Percentiles rank a stretch among this genome's conserved stretches.
Evolutionary conservation across 2,329 filamentous ascomycete species (phyloP).

Genomic region (Diaporthe sp.): DNA sequence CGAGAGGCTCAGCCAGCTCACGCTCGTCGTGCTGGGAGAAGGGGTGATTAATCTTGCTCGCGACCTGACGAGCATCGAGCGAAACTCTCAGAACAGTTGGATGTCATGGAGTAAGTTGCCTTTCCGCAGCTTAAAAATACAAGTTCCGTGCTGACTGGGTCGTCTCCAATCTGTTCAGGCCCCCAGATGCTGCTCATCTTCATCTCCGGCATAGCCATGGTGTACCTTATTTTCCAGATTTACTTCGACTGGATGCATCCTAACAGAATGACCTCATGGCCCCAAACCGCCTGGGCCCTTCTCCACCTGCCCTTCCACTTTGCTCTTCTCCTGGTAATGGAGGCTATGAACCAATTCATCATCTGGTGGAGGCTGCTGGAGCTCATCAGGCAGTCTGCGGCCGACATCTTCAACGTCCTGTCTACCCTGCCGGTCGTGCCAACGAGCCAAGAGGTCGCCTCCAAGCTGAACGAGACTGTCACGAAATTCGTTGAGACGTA

Average conservation of each 20-base stretch:
- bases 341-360: conserved; percentile 72
- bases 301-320: conserved; percentile 76
- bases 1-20: conserved; percentile 21
- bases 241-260: conserved; percentile 76
- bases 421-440: neutral
- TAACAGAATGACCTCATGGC: conserved; percentile 68
- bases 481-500: conserved; percentile 6
- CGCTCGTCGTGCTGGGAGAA: conserved; percentile 24
- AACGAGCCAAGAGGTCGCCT: conserved; percentile 1
- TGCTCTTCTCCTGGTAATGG: conserved; percentile 73
- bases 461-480: conserved; percentile 30
- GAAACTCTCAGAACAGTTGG: conserved; percentile 23
- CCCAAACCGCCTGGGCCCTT: conserved; percentile 71
- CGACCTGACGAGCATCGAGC: conserved; percentile 29
- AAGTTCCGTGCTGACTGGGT: neutral
- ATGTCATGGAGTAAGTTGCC: conserved; percentile 21
- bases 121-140: neutral
- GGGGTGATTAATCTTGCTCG: conserved; percentile 31
- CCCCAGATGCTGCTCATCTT: conserved; percentile 40
- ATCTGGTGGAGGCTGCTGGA: conserved; percentile 59
- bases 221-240: conserved; percentile 62
- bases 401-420: conserved; percentile 18
- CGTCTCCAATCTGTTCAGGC: neutral
- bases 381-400: conserved; percentile 40
- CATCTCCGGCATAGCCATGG: conserved; percentile 51